Evolutionary conservation across 2,329 filamentous ascomycete species (phyloP).

Genomic region (Teratosphaeria viscida): DNA sequence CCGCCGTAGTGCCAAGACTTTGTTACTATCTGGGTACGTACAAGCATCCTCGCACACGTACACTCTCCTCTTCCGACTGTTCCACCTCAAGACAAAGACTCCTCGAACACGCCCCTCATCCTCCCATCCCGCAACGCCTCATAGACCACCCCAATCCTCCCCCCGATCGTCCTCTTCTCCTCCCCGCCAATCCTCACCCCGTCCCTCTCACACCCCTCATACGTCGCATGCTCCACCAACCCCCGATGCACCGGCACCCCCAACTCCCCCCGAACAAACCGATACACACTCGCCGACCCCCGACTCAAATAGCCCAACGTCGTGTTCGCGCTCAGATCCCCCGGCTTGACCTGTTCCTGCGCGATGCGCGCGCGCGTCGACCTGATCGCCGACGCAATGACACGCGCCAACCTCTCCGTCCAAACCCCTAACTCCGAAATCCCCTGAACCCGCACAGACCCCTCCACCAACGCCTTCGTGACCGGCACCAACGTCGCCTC

Average conservation of each 20-base stretch:
- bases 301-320: slow-evolving; percentile 7
- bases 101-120: slow-evolving; percentile 9
- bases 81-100: slow-evolving; percentile 6
- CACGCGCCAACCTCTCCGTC: background rate
- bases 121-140: slow-evolving; percentile 15
- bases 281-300: slow-evolving; percentile 12
- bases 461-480: background rate
- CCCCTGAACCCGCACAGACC: background rate
- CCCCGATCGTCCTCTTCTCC: slow-evolving; percentile 12
- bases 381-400: background rate
- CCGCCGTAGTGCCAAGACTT: slow-evolving; percentile 2
- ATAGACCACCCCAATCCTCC: slow-evolving; percentile 14
- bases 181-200: background rate
- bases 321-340: background rate
- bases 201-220: slow-evolving; percentile 5
- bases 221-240: slow-evolving; percentile 16
- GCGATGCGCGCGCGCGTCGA: background rate
- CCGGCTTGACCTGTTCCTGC: background rate
- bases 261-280: slow-evolving; percentile 13
- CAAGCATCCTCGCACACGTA: background rate
- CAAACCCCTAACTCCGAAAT: background rate
- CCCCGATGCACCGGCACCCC: slow-evolving; percentile 12
- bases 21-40: background rate
- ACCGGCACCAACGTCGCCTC: background rate
- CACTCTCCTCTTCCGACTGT: background rate